These are phyloP conservation scores for Annulohypoxylon truncatum DNA, from an alignment of 2,329 filamentous ascomycete species.

Conservation along the genomic window DNA sequence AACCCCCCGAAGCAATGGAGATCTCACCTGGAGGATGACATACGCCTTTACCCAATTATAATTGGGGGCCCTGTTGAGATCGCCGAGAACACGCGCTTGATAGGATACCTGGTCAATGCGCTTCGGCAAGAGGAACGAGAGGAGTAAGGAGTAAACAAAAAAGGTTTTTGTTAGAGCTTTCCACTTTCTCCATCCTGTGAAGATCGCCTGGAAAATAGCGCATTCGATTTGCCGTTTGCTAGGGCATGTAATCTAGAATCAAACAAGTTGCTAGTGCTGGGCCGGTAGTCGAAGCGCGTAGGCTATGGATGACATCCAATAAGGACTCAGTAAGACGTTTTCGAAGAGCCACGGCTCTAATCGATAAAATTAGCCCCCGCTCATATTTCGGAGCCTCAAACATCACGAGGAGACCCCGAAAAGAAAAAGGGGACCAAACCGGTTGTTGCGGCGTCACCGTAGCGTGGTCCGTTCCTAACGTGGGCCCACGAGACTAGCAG, in stretches of 20 bases:
- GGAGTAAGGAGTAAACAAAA: conserved; percentile 5
- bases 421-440: conserved; percentile 8
- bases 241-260: conserved; percentile 11
- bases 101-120: conserved; percentile 26
- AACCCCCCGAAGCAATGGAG: conserved; percentile 15
- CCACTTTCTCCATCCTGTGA: conserved; percentile 17
- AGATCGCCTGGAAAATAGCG: conserved; percentile 27
- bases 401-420: not conserved
- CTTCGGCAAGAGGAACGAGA: conserved; percentile 5
- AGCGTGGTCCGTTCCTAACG: not conserved
- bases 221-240: conserved; percentile 17
- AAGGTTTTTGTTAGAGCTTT: conserved; percentile 17
- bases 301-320: conserved; percentile 14
- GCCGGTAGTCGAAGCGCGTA: conserved; percentile 23
- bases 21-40: conserved; percentile 25
- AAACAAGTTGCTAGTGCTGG: conserved; percentile 16
- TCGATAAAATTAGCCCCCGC: conserved; percentile 2
- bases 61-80: conserved; percentile 27
- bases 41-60: conserved; percentile 14
- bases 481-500: conserved; percentile 15
- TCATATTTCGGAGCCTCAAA: conserved; percentile 3
- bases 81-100: conserved; percentile 12
- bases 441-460: conserved; percentile 10
- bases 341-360: conserved; percentile 5
- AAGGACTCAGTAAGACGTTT: not conserved